These are phyloP conservation scores for Fraxinus paxiana DNA, from an alignment of 305 asterid genomes.

Conservation along the genomic window DNA sequence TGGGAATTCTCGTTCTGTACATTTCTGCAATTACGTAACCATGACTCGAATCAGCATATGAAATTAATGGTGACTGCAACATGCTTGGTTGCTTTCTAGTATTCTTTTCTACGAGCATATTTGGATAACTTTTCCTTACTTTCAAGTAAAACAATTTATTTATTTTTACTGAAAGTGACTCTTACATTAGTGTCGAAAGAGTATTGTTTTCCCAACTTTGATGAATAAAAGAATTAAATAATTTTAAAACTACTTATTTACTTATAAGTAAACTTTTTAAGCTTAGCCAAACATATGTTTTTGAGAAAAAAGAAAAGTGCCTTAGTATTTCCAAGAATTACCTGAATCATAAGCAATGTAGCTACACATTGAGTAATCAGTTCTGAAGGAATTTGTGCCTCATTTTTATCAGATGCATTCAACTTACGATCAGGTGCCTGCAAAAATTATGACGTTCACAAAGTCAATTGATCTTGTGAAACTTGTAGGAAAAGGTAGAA, in stretches of 20 bases:
- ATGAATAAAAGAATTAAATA: neutral
- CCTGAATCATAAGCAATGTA: constrained; percentile 95
- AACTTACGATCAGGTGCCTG: constrained; percentile 56
- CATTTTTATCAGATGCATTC: constrained; percentile 40
- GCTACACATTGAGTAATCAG: constrained; percentile 80
- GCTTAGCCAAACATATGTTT: neutral
- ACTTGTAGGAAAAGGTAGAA: constrained; percentile 18
- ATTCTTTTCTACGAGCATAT: neutral
- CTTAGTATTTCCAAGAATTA: constrained; percentile 18
- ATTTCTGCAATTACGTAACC: constrained; percentile 51
- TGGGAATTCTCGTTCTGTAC: constrained; percentile 89
- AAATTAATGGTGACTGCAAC: neutral
- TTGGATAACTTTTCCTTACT: neutral
- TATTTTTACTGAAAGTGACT: neutral
- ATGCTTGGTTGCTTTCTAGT: neutral
- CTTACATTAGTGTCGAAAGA: neutral
- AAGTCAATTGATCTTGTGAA: constrained; percentile 21
- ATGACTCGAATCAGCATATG: neutral
- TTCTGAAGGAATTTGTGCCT: constrained; percentile 71
- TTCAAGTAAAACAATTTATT: neutral
- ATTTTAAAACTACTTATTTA: neutral
- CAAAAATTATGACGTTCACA: constrained; percentile 22
- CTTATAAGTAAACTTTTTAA: neutral
- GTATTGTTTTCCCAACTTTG: neutral
- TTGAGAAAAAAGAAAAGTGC: neutral